Conservation (phyloP, 371 early-diverging fungal genomes). For the Thermomucor indicae-seudaticae region DNA sequence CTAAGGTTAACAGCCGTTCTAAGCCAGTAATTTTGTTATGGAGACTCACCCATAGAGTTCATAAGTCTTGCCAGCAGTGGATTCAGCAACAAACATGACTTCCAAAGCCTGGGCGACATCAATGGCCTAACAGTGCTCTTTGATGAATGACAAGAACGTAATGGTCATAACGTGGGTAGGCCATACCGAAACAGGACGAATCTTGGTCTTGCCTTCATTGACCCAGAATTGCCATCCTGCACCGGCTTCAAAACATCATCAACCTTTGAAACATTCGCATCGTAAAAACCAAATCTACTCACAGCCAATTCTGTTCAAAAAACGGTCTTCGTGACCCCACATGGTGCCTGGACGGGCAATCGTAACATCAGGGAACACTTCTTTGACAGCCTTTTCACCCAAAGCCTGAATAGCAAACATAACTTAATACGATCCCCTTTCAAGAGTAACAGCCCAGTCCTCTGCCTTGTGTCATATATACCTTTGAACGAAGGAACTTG, state of each 20-base stretch:
- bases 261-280: background rate
- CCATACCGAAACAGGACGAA: constrained; percentile 81
- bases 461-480: too few relatives aligned
- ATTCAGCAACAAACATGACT: constrained; percentile 66
- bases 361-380: constrained; percentile 87
- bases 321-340: constrained; percentile 92
- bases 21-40: background rate
- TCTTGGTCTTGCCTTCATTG: constrained; percentile 70
- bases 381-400: constrained; percentile 87
- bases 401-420: constrained; percentile 50
- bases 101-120: constrained; percentile 89
- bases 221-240: constrained; percentile 64
- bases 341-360: constrained; percentile 90
- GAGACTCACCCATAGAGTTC: constrained; percentile 79
- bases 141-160: background rate
- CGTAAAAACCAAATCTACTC: constrained; percentile 16
- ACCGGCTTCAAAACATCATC: constrained; percentile 15
- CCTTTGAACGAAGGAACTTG: constrained; percentile 81
- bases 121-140: constrained; percentile 53
- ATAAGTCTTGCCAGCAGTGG: constrained; percentile 78
- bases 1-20: background rate
- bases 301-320: constrained; percentile 89
- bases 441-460: background rate
- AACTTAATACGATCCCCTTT: background rate
- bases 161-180: background rate